These are phyloP conservation scores for Spiraea crenata DNA, from an alignment of 331 rosid species.

Conservation along the genomic window DNA sequence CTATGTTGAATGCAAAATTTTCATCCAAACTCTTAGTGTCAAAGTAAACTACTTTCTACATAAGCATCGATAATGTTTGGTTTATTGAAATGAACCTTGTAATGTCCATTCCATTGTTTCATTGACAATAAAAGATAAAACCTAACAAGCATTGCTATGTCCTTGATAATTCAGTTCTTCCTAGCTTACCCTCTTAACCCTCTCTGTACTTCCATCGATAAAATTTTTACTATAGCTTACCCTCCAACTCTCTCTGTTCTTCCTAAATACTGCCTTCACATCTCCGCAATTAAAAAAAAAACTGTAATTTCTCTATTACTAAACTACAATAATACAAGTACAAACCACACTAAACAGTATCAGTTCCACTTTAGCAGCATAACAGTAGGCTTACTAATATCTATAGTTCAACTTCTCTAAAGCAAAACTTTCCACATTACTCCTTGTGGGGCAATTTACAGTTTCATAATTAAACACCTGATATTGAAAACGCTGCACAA, in stretches of 20 bases:
- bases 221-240: not conserved
- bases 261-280: not conserved
- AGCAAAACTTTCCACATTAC: too few relatives aligned
- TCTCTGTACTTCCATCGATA: not conserved
- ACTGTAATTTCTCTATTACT: not conserved
- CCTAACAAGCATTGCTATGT: too few relatives aligned
- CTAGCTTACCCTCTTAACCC: not conserved
- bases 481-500: not conserved
- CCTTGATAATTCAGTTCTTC: conserved; percentile 2
- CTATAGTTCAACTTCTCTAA: too few relatives aligned
- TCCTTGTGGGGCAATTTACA: too few relatives aligned
- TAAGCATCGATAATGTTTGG: not conserved
- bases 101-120: not conserved
- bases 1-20: not conserved
- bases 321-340: not conserved
- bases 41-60: not conserved
- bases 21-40: not conserved
- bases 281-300: not conserved
- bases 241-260: not conserved
- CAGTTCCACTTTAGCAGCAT: not conserved
- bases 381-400: not conserved
- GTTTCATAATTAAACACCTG: too few relatives aligned
- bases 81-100: not conserved
- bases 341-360: not conserved
- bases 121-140: not conserved